These are phyloP conservation scores for Botryotinia calthae DNA, from an alignment of 2,329 filamentous ascomycete species.

Conservation along the genomic window DNA sequence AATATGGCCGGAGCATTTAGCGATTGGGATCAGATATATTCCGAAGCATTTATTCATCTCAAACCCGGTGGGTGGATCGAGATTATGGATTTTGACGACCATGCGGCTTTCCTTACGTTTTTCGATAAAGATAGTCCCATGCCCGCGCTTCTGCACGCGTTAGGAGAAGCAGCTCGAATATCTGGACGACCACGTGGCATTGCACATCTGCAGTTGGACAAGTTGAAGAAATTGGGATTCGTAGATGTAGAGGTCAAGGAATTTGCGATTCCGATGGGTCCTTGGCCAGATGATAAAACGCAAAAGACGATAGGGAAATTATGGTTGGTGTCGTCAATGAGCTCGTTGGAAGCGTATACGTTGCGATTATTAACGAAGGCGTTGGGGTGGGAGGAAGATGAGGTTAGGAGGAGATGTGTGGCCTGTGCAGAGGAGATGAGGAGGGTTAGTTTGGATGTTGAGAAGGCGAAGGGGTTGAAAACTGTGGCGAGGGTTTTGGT, in stretches of 20 bases:
- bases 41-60: slow-evolving; percentile 46
- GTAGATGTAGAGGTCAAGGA: slow-evolving; percentile 41
- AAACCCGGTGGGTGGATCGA: slow-evolving; percentile 39
- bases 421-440: slow-evolving; percentile 24
- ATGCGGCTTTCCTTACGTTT: slow-evolving; percentile 25
- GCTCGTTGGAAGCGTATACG: slow-evolving; percentile 32
- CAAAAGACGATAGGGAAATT: slow-evolving; percentile 31
- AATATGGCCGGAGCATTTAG: slow-evolving; percentile 56
- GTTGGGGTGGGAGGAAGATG: slow-evolving; percentile 33
- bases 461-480: slow-evolving; percentile 29
- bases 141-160: slow-evolving; percentile 17
- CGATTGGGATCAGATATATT: slow-evolving; percentile 55
- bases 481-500: slow-evolving; percentile 30
- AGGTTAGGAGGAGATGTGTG: slow-evolving; percentile 28
- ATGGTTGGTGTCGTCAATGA: slow-evolving; percentile 30
- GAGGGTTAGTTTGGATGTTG: slow-evolving; percentile 28
- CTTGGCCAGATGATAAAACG: slow-evolving; percentile 40
- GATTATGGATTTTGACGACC: slow-evolving; percentile 37
- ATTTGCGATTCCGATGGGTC: slow-evolving; percentile 34
- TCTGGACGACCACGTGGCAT: slow-evolving; percentile 28
- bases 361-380: slow-evolving; percentile 32
- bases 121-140: slow-evolving; percentile 27
- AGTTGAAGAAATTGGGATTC: slow-evolving; percentile 43
- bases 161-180: slow-evolving; percentile 27
- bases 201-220: slow-evolving; percentile 30